Evolutionary conservation across 2,329 filamentous ascomycete species (phyloP), one percentile per base, ranked within the genome.

Genomic region (Xylariaceae sp.): DNA sequence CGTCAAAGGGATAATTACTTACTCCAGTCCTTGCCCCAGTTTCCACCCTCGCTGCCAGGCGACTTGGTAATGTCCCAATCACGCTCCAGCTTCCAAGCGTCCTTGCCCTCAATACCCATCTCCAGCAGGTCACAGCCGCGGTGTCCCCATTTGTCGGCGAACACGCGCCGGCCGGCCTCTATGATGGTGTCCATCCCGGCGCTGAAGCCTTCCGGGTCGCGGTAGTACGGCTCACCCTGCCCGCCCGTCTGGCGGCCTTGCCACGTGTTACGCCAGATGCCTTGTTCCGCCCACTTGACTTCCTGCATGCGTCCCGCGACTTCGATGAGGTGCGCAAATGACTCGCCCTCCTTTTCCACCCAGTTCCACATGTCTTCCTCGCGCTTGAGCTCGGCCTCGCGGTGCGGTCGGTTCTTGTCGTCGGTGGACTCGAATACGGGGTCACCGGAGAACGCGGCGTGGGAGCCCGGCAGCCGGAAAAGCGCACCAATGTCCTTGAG

Each of bases 401-500:
- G 55, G 41, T 63, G 54, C 7, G 62, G 61, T 23, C 54, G 57
- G 3, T 26, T 33, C 13, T 57, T 45, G 18, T 48, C 33, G 10
- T 48, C 48, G 15, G 45, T 30, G 18, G 60, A 40, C 15, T 43
- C 48, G 47, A 67, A 70, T 42, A 69, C 63, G 5, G 70, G 68
- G 48, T 74, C 71, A 21, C 67, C 68, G 13, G 60, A 49, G 50
- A 72, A 72, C 6, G 64, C 64, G 4, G 69, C 70, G 49, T 68
- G 65, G 3, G 67, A 50, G 6, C 72, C 71, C 5, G 70, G 72
- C 7, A 77, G 64, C 4, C 73, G 66, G 57, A 76, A 74, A 36
- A 80, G 61, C 4, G 72, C 73, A 3, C 73, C 63, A 4, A 79
- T 62, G 53, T 79, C 73, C 54, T 76, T 73, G 30, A 81, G 64